Conservation (phyloP, 179 eudicot species). For the Amaranthus tricolor region DNA sequence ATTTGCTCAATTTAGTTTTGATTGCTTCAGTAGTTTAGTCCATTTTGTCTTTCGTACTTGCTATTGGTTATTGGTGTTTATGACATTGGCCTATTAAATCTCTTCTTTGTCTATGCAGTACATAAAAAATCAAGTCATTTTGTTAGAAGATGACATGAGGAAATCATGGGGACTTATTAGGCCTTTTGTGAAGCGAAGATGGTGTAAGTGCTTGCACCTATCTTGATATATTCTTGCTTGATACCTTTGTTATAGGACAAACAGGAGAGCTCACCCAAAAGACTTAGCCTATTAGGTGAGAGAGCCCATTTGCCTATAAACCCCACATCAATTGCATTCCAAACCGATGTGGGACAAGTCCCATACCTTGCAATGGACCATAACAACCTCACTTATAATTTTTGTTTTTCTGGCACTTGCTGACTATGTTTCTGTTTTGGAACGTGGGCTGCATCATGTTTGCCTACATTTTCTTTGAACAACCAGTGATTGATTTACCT, state of each 20-base stretch:
- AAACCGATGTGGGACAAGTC: too few species aligned
- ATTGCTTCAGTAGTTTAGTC: slow-evolving; percentile 3
- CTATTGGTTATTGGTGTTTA: not conserved
- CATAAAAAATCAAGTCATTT: slow-evolving; percentile 53
- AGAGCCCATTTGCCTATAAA: too few species aligned
- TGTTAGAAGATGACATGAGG: slow-evolving; percentile 71
- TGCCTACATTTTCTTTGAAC: not conserved
- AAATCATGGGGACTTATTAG: slow-evolving; percentile 67
- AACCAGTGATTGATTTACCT: not conserved
- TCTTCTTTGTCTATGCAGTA: slow-evolving; percentile 46
- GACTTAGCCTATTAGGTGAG: too few species aligned
- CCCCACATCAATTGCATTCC: too few species aligned
- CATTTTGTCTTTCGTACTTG: not conserved
- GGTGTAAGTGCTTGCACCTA: slow-evolving; percentile 50
- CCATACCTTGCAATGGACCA: too few species aligned
- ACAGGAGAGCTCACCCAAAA: too few species aligned
- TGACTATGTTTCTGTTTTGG: not conserved
- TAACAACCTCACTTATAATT: not conserved
- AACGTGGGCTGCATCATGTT: not conserved
- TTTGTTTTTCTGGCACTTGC: not conserved
- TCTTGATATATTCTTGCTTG: not conserved
- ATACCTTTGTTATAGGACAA: not conserved
- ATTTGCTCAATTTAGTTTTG: not conserved
- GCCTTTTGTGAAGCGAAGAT: slow-evolving; percentile 41
- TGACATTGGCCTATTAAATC: not conserved